These are phyloP conservation scores for Talaromyces sp. DNA, from an alignment of 2,329 filamentous ascomycete genomes.

Conservation along the genomic window DNA sequence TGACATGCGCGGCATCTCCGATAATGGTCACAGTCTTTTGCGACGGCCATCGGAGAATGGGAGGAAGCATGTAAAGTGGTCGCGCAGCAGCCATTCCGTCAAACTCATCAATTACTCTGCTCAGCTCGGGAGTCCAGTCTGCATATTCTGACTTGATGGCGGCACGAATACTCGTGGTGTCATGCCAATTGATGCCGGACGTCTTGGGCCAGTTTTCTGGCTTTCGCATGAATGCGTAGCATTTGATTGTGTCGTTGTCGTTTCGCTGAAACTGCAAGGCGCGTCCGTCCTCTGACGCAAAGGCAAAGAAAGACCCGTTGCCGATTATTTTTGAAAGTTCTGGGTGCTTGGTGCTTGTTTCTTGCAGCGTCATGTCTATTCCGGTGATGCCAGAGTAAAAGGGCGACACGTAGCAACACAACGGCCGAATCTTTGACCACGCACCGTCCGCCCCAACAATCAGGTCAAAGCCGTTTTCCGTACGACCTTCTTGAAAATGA, in stretches of 20 bases:
- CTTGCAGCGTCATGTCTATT: slow-evolving; percentile 13
- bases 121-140: slow-evolving; percentile 13
- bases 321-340: slow-evolving; percentile 15
- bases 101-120: slow-evolving; percentile 13
- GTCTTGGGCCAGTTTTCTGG: slow-evolving; percentile 10
- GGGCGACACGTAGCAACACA: slow-evolving; percentile 18
- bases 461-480: slow-evolving; percentile 17
- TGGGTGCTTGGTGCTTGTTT: slow-evolving; percentile 16
- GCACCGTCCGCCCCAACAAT: slow-evolving; percentile 24
- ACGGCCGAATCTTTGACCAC: slow-evolving; percentile 21
- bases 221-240: slow-evolving; percentile 5
- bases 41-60: slow-evolving; percentile 18
- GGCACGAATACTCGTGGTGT: slow-evolving; percentile 1
- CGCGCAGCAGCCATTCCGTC: slow-evolving; percentile 9
- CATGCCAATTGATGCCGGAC: neutral
- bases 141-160: slow-evolving; percentile 5
- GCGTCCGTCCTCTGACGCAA: slow-evolving; percentile 13
- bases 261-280: slow-evolving; percentile 20
- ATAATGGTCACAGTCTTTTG: slow-evolving; percentile 18
- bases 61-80: slow-evolving; percentile 20
- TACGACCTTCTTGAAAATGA: slow-evolving; percentile 2
- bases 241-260: slow-evolving; percentile 14
- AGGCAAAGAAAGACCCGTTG: slow-evolving; percentile 16
- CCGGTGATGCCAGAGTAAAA: slow-evolving; percentile 17
- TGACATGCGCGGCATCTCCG: slow-evolving; percentile 23